A percentile compares a stretch with the other conserved stretches of the same genome.
These are phyloP conservation scores for Wallacemonas sp. DNA, from an alignment of 208 protist species.

Conservation along the genomic window DNA sequence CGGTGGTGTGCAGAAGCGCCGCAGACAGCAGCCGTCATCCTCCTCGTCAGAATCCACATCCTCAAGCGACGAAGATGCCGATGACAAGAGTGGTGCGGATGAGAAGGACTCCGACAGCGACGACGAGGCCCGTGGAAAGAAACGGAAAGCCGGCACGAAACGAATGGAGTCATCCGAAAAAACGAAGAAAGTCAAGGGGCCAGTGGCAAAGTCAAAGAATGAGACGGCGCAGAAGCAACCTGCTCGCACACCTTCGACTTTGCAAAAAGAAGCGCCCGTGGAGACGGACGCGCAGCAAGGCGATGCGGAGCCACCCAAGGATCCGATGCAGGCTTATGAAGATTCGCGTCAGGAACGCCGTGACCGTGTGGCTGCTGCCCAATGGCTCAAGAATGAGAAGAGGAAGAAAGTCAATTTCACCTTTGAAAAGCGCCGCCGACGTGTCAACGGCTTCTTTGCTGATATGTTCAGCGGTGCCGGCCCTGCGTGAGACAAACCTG, in stretches of 20 bases:
- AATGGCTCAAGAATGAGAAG: slow-evolving; percentile 88
- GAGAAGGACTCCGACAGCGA: slow-evolving; percentile 23
- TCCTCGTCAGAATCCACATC: not conserved
- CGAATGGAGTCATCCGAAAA: slow-evolving; percentile 9
- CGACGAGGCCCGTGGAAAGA: slow-evolving; percentile 13
- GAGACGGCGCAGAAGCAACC: slow-evolving; percentile 12
- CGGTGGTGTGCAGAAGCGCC: slow-evolving; percentile 2
- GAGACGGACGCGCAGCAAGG: not conserved
- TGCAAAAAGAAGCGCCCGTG: not conserved
- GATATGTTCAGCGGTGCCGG: slow-evolving; percentile 43
- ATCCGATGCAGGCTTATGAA: slow-evolving; percentile 48
- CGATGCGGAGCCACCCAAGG: slow-evolving; percentile 2
- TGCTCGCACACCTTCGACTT: not conserved
- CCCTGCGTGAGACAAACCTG: not conserved
- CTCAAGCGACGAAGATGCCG: slow-evolving; percentile 4
- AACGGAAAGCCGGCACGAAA: slow-evolving; percentile 11
- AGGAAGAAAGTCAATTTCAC: slow-evolving; percentile 86
- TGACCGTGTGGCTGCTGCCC: slow-evolving; percentile 70
- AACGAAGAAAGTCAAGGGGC: not conserved
- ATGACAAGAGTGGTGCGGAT: not conserved
- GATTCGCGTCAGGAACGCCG: slow-evolving; percentile 63
- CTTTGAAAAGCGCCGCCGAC: slow-evolving; percentile 81
- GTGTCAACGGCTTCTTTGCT: slow-evolving; percentile 85
- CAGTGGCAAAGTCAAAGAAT: not conserved
- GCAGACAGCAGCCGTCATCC: slow-evolving; percentile 3